Base-by-base conservation (phyloP, 345 rosid species). In the Turritis glabra region DNA sequence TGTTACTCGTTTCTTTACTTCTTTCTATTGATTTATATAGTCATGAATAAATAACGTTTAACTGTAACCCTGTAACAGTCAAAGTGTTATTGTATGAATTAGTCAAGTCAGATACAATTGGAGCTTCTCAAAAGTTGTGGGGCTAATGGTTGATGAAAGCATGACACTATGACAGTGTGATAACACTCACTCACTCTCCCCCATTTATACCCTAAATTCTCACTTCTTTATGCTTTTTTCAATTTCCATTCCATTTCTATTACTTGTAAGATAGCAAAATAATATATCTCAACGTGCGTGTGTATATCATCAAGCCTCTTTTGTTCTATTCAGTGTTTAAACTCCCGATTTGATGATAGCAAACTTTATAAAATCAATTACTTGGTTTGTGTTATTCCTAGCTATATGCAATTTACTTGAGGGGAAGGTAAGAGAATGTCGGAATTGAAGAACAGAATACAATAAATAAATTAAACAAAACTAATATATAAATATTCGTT, bases 141-240 rank as follows among this genome's bases (percentile, higher is more conserved):
- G 77, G 27, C 64, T 54, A 43, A 41, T 19, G 55, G 55, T 73
- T 40, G 32, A 54, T 73, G 54, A 40, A 52, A 51, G 53, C 61
- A 29, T 72, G 43, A 52, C 51, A 40, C 35, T 73, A 29, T 72
- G 43, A 52, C 51, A 40, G 46, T 73, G 69, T 40, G 19, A 52
- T 53, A 53, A 63, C 17, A 56, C 47, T 29, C 54, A 56, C 56
- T 29, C 76, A 35, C 67, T 46, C 74, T 30, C 65, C 43, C 53
- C 46, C n/a, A 17, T 57, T 70, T 47, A n/a, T n/a, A 19, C 30
- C 68, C 21, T 29, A 41, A 53, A 22, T 57, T 32, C 17, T 53
- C 46, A 26, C 25, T 53, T 41, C 25, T 73, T 64, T 22, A 51
- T 12, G 21, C 14, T 55, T 40, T 30, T 47, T 33, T 26, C 19